These are phyloP conservation scores for Vaccinium myrtillus DNA, from an alignment of 148 eudicot genomes.

Conservation along the genomic window DNA sequence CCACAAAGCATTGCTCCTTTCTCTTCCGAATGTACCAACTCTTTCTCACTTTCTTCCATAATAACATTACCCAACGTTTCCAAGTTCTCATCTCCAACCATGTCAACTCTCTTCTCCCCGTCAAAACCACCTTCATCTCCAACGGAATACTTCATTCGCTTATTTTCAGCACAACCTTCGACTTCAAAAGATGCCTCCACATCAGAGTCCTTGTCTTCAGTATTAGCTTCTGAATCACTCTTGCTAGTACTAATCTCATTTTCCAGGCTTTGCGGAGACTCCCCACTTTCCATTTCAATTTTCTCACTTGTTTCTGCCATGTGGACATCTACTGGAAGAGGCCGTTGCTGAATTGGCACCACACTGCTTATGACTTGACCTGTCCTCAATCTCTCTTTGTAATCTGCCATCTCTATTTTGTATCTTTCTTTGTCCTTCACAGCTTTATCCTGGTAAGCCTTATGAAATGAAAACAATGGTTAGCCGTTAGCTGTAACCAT, in stretches of 20 bases:
- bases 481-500: neutral
- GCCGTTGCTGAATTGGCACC: constrained; percentile 58
- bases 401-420: constrained; percentile 70
- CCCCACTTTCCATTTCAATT: constrained; percentile 27
- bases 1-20: neutral
- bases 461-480: constrained; percentile 10
- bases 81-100: constrained; percentile 23
- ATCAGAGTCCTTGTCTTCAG: constrained; percentile 31
- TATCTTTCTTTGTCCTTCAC: constrained; percentile 84
- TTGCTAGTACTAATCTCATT: constrained; percentile 37
- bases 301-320: constrained; percentile 34
- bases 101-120: constrained; percentile 11
- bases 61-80: constrained; percentile 16
- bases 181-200: constrained; percentile 25
- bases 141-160: neutral
- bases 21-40: constrained; percentile 11
- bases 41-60: constrained; percentile 18
- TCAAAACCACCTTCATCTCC: constrained; percentile 14
- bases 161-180: constrained; percentile 24
- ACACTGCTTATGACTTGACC: constrained; percentile 50
- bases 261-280: constrained; percentile 32
- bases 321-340: constrained; percentile 27
- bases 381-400: constrained; percentile 44
- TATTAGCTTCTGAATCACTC: constrained; percentile 34
- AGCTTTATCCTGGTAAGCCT: constrained; percentile 89